These are phyloP conservation scores for Metschnikowia sp. DNA, from an alignment of 805 yeast species.

Conservation along the genomic window DNA sequence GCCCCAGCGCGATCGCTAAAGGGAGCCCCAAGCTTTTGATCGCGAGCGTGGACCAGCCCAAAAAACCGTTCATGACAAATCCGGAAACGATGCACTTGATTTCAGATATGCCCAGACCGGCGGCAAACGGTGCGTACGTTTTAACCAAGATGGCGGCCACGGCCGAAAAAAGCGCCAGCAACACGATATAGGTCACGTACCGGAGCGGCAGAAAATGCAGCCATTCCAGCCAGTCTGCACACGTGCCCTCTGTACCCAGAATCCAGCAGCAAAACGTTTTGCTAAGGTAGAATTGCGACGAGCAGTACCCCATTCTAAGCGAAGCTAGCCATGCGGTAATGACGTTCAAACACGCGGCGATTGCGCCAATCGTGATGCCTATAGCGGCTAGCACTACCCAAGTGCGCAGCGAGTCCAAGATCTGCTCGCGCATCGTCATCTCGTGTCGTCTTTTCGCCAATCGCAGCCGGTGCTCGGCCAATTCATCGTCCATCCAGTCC, in stretches of 20 bases:
- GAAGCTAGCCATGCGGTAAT: conserved; percentile 85
- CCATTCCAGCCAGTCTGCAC: conserved; percentile 74
- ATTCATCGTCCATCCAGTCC: conserved; percentile 67
- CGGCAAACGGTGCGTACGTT: conserved; percentile 79
- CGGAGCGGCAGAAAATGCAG: conserved; percentile 40
- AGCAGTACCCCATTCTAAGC: conserved; percentile 76
- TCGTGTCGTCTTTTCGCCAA: conserved; percentile 20
- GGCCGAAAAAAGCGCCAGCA: conserved; percentile 61
- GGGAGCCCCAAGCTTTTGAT: conserved; percentile 84
- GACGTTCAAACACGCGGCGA: conserved; percentile 79
- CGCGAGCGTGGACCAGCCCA: conserved; percentile 66
- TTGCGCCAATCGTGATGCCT: conserved; percentile 74
- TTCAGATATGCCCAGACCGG: conserved; percentile 97
- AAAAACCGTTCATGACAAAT: conserved; percentile 71
- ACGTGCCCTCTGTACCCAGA: conserved; percentile 29
- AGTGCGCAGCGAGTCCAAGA: conserved; percentile 43
- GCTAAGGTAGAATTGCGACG: conserved; percentile 63
- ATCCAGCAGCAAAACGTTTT: conserved; percentile 82
- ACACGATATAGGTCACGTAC: conserved; percentile 55
- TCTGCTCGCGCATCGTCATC: conserved; percentile 21
- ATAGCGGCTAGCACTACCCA: conserved; percentile 76
- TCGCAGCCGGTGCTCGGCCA: conserved; percentile 42
- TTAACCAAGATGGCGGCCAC: conserved; percentile 68
- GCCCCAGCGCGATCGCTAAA: conserved; percentile 86
- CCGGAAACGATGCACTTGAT: conserved; percentile 94